Conservation (phyloP, 1,284 basidiomycete species). For the Ceratobasidium sp. region DNA sequence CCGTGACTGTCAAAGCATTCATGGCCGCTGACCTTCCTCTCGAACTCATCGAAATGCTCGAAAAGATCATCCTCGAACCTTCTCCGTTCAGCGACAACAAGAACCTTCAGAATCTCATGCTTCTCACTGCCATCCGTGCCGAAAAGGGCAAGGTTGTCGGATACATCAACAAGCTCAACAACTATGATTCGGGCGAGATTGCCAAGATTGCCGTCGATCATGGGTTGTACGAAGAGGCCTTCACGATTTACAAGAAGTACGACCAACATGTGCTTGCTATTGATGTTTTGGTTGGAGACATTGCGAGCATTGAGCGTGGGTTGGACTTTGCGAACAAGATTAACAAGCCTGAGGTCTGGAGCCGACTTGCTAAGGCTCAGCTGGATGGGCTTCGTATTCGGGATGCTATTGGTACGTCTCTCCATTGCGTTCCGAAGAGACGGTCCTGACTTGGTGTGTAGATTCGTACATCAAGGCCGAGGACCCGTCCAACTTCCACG, state of each 20-base stretch:
- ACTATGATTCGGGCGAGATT: slow-evolving; percentile 94
- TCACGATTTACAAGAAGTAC: slow-evolving; percentile 96
- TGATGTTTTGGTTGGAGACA: slow-evolving; percentile 97
- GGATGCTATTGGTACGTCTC: slow-evolving; percentile 83
- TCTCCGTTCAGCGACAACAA: slow-evolving; percentile 98
- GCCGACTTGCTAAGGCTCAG: slow-evolving; percentile 97
- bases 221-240: slow-evolving; percentile 93
- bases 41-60: slow-evolving; percentile 95
- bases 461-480: slow-evolving; percentile 99
- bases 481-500: slow-evolving; percentile 92
- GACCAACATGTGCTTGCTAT: slow-evolving; percentile 93
- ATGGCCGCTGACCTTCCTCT: slow-evolving; percentile 95
- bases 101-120: slow-evolving; percentile 91
- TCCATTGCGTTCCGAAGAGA: not conserved
- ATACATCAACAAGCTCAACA: slow-evolving; percentile 96
- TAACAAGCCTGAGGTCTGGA: slow-evolving; percentile 97
- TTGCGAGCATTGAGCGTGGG: slow-evolving; percentile 96
- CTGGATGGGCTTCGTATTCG: slow-evolving; percentile 98
- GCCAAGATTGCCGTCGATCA: slow-evolving; percentile 97
- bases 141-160: slow-evolving; percentile 99
- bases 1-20: slow-evolving; percentile 98
- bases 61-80: slow-evolving; percentile 98
- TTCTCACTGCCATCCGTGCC: slow-evolving; percentile 95
- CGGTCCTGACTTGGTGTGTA: slow-evolving; percentile 48
- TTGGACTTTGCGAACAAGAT: slow-evolving; percentile 96